Conservation (phyloP, 176 grass and related monocot genomes). For the Bolboschoenus planiculmis region DNA sequence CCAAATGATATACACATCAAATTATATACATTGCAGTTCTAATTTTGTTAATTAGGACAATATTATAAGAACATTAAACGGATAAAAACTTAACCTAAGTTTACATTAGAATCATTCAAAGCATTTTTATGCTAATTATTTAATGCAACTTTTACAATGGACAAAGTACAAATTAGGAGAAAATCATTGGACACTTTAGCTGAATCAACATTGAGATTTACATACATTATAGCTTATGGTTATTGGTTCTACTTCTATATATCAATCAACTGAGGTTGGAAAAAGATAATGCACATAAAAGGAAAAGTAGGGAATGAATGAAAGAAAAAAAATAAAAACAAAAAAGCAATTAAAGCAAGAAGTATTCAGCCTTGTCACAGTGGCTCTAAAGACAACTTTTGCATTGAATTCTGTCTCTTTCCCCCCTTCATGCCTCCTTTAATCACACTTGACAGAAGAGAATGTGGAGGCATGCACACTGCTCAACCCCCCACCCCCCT, state of each 20-base stretch:
- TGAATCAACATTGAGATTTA: neutral
- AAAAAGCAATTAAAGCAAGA: constrained; percentile 13
- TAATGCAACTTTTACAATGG: neutral
- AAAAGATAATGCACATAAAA: constrained; percentile 23
- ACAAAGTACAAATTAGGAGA: neutral
- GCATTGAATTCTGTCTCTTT: constrained; percentile 60
- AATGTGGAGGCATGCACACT: constrained; percentile 72
- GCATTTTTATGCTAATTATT: neutral
- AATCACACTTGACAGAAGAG: constrained; percentile 58
- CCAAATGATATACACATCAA: neutral
- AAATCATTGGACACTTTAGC: neutral
- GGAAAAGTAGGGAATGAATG: constrained; percentile 22
- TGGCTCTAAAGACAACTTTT: constrained; percentile 45
- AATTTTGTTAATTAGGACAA: neutral
- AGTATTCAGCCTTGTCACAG: constrained; percentile 23
- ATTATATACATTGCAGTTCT: neutral
- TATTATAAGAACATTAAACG: neutral
- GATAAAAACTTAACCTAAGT: neutral
- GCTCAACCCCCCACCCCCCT: too few relatives aligned
- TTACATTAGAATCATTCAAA: neutral
- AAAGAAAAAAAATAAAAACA: constrained; percentile 1
- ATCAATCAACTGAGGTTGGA: constrained; percentile 3
- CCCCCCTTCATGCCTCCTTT: constrained; percentile 44
- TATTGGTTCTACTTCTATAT: neutral
- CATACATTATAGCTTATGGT: neutral